Percentiles rank a stretch among this genome's conserved stretches.
Evolutionary conservation across 768 basidiomycete genomes (phyloP).

Genomic region (Leccinum sublutescens): DNA sequence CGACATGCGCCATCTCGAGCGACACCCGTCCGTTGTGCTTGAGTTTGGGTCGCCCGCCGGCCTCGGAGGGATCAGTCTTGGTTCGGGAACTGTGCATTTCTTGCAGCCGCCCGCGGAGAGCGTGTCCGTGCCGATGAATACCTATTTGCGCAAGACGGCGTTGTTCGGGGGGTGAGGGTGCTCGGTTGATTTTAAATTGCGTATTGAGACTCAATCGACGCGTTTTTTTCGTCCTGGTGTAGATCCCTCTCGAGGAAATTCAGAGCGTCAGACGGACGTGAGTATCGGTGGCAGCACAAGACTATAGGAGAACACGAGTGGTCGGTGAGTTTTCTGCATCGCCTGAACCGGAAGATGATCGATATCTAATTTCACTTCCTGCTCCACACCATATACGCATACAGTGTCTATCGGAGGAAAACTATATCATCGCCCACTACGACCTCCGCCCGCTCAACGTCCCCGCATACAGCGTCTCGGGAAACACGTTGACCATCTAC

Average conservation of each 20-base stretch:
- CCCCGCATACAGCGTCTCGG: slow-evolving; percentile 58
- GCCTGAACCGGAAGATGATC: neutral
- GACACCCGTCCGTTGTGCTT: slow-evolving; percentile 55
- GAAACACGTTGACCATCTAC: slow-evolving; percentile 59
- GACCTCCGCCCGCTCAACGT: slow-evolving; percentile 55
- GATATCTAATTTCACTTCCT: neutral
- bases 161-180: slow-evolving; percentile 61
- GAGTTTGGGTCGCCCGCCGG: slow-evolving; percentile 55
- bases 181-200: neutral
- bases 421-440: slow-evolving; percentile 62
- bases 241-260: slow-evolving; percentile 73
- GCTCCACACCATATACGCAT: neutral
- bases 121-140: slow-evolving; percentile 55
- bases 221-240: neutral
- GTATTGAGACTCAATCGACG: neutral
- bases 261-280: slow-evolving; percentile 61
- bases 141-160: slow-evolving; percentile 61
- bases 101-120: slow-evolving; percentile 37
- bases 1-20: slow-evolving; percentile 50
- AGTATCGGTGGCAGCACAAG: slow-evolving; percentile 67
- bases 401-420: slow-evolving; percentile 56
- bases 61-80: slow-evolving; percentile 50
- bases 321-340: slow-evolving; percentile 53
- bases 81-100: slow-evolving; percentile 35
- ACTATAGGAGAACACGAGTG: slow-evolving; percentile 63